phyloP scores from a whole-genome alignment of 257 asterid species.

The Solanum medicagineum region DNA sequence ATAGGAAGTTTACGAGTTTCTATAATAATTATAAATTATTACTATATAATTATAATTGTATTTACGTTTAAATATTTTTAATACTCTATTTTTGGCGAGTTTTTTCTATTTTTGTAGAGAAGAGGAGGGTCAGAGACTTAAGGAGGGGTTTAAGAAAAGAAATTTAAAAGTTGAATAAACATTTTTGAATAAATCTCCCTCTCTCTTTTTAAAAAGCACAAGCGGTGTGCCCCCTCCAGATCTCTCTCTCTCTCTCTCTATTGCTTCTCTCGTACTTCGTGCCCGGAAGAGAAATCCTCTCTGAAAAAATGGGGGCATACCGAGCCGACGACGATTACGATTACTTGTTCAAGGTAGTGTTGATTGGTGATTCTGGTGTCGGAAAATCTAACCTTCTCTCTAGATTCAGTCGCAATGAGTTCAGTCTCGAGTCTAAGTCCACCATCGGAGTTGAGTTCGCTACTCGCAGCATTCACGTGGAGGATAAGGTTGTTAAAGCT shows the following conservation, averaged over 20 bases:
- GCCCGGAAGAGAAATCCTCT: not conserved
- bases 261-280: not conserved
- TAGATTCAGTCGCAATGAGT: constrained; percentile 49
- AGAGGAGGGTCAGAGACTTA: not conserved
- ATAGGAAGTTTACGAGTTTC: not conserved
- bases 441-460: constrained; percentile 57
- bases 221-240: not conserved
- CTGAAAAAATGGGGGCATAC: constrained; percentile 31
- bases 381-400: constrained; percentile 41
- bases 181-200: constrained; percentile 5
- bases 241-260: not conserved
- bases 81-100: not conserved
- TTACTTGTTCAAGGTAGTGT: constrained; percentile 43
- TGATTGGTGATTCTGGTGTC: constrained; percentile 43
- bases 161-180: not conserved
- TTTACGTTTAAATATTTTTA: not conserved
- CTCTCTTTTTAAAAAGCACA: not conserved
- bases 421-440: constrained; percentile 50
- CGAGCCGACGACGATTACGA: constrained; percentile 45
- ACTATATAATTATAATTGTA: not conserved
- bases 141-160: not conserved
- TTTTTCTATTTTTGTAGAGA: not conserved
- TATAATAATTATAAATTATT: not conserved
- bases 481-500: constrained; percentile 50
- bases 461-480: constrained; percentile 40